phyloP scores from a whole-genome alignment of 1,284 basidiomycete species.

The Pseudozyma hubeiensis region DNA sequence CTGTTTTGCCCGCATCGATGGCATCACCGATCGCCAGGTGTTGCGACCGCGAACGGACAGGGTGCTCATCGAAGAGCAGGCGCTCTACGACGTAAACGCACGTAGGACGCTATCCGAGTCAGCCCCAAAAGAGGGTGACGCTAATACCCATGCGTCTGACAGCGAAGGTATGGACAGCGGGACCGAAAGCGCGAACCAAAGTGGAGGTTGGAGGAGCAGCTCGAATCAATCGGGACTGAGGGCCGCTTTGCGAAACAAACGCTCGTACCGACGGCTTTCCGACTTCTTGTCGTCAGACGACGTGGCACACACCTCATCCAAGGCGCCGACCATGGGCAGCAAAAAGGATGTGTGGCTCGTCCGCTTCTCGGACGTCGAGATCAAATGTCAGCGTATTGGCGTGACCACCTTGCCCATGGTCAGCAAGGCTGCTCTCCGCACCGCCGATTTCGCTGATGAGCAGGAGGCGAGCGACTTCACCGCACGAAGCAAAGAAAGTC shows the following conservation, averaged over 20 bases:
- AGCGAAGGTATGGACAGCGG: slow-evolving; percentile 39
- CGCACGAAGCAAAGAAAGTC: slow-evolving; percentile 56
- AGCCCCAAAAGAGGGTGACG: slow-evolving; percentile 35
- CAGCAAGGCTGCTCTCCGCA: slow-evolving; percentile 71
- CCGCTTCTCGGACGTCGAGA: slow-evolving; percentile 91
- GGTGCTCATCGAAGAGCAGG: slow-evolving; percentile 84
- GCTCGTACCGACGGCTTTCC: slow-evolving; percentile 58
- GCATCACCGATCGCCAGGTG: slow-evolving; percentile 74
- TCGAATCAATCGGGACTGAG: slow-evolving; percentile 37
- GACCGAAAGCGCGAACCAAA: slow-evolving; percentile 15
- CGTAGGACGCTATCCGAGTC: slow-evolving; percentile 63
- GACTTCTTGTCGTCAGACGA: slow-evolving; percentile 52
- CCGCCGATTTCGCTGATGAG: slow-evolving; percentile 1
- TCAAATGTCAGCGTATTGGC: slow-evolving; percentile 89
- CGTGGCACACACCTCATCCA: slow-evolving; percentile 22
- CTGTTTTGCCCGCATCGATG: slow-evolving; percentile 93
- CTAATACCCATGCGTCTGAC: slow-evolving; percentile 20
- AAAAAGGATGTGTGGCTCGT: slow-evolving; percentile 91
- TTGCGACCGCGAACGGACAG: slow-evolving; percentile 89
- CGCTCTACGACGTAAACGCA: slow-evolving; percentile 69
- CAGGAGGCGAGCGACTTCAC: slow-evolving; percentile 41
- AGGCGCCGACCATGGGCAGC: slow-evolving; percentile 64
- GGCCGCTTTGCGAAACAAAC: slow-evolving; percentile 56
- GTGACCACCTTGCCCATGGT: slow-evolving; percentile 87
- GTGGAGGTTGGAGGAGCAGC: slow-evolving; percentile 14